Base-by-base conservation (phyloP, 73 alveolate species). In the Paramecium tetraurelia region DNA sequence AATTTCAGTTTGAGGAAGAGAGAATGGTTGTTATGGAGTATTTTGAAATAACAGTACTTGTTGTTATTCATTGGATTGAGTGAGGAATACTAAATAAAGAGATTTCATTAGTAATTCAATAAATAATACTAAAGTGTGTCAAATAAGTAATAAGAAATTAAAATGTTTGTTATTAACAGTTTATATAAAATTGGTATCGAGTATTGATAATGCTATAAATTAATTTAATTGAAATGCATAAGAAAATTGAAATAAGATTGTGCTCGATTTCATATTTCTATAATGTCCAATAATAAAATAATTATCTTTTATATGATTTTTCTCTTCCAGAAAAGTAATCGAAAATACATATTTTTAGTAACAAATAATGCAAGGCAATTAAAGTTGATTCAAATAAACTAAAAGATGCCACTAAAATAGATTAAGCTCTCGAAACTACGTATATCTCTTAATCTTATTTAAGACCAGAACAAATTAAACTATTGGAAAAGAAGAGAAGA, bases 231-330 rank as follows among this genome's bases (percentile, higher is more conserved):
- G 46, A 63, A 31, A 63, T 63, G 84, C 18, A 63, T 63, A 63
- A 33, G 46, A 63, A 33, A 24, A 63, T 27, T 63, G 84, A 63
- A 63, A 31, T 63, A 27, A 63, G 4, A 72, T 72, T 72, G 59
- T 72, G 86, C 46, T 29, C 86, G n/a, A 72, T 72, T 21, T 72
- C 53, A 21, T 40, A 72, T 72, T 72, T 72, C 86, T 72, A 72
- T 72, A 72, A 72, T 72, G 57, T 72, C 59, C 40, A 43, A 72
- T 72, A 72, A 38, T 38, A 33, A 72, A 72, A 72, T 72, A 36
- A 72, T 36, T 72, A 72, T 72, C 57, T 72, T 72, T 40, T 72
- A 72, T 72, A 72, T 40, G 86, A 72, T 72, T 72, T 72, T 72
- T 36, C 59, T 35, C 33, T 36, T 16, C 86, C 57, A 36, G 18